Base-by-base conservation (phyloP, 2,329 filamentous ascomycete species). In the Mycogone perniciosa region DNA sequence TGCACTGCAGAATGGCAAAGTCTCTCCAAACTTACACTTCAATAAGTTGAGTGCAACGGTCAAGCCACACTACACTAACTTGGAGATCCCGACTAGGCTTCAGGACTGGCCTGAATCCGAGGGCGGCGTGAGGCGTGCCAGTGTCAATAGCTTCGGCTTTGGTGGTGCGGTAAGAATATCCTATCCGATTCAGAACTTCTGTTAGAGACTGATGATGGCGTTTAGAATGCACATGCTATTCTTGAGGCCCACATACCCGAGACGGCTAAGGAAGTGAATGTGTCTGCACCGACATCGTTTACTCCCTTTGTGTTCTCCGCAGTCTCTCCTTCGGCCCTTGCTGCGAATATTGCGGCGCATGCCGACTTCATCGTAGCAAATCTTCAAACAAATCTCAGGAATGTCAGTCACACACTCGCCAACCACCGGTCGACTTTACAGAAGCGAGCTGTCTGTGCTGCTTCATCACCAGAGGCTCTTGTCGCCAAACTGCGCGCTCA, bases 181-280 rank as follows among this genome's bases (percentile, higher is more conserved):
- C 33, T 35, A 20, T 20, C 20, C 20, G 3, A 20, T 35, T 3
- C 11, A 11, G 7, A 35, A 35, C 33, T 11, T 35, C 11, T 7
- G 11, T 35, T 35, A 35, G 33, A 35, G 20, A 35, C 33, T 35
- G 11, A 35, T 3, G 20, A 4, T 11, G 2, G 33, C 4, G 7
- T 11, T 35, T 35, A 35, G 33, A 75, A 75, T 53, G 71, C 67
- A 3, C 73, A 75, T 51, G 64, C 64, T 0, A 69, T 76, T 8
- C 54, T 73, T 7, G 67, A 67, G 52, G 20, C 35, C 2, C 55
- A 55, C 41, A 13, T 7, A 8, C 39, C 31, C 5, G 7, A 42
- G 13, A 26, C 39, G 29, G 20, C 9, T 4, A 50, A 7, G 11
- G n/a, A 7, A 6, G 27, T 47, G 4, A 26, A 44, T 20, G 37